A percentile compares a stretch with the other conserved stretches of the same genome.
These are phyloP conservation scores for Saururus chinensis DNA, from an alignment of 164 flowering plant genomes.

Conservation along the genomic window DNA sequence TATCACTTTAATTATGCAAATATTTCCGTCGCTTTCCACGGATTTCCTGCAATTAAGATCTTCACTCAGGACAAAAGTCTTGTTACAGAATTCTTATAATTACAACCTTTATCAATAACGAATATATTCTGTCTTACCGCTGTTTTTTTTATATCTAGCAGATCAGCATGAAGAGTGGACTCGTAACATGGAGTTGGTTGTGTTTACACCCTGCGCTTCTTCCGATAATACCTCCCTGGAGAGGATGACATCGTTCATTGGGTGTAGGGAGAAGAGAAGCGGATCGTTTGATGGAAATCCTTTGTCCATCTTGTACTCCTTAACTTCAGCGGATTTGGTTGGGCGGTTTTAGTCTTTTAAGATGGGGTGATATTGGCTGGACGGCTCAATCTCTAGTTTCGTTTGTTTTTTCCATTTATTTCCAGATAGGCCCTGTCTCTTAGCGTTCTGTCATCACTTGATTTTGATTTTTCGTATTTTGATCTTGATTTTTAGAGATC, in stretches of 20 bases:
- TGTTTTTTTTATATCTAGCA: background rate
- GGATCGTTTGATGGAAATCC: background rate
- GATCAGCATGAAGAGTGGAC: background rate
- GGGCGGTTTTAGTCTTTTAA: background rate
- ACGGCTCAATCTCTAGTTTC: background rate
- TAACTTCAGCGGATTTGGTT: background rate
- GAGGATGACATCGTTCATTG: background rate
- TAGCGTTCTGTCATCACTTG: background rate
- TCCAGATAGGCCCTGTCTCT: background rate
- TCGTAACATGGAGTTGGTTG: background rate
- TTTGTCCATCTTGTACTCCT: too few relatives aligned
- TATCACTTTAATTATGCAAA: background rate
- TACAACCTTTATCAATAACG: background rate
- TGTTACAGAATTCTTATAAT: too few relatives aligned
- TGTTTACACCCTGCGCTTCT: too few relatives aligned
- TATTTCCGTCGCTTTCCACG: background rate
- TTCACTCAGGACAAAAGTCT: background rate
- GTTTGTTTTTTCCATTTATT: too few relatives aligned
- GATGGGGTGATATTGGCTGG: background rate
- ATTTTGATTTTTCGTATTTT: too few relatives aligned
- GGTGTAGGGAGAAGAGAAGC: background rate
- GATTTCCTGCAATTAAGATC: background rate
- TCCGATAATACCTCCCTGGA: too few relatives aligned
- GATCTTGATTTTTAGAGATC: background rate
- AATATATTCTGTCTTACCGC: background rate